phyloP scores from a whole-genome alignment of 73 alveolate genomes.

The Paramecium pentaurelia region DNA sequence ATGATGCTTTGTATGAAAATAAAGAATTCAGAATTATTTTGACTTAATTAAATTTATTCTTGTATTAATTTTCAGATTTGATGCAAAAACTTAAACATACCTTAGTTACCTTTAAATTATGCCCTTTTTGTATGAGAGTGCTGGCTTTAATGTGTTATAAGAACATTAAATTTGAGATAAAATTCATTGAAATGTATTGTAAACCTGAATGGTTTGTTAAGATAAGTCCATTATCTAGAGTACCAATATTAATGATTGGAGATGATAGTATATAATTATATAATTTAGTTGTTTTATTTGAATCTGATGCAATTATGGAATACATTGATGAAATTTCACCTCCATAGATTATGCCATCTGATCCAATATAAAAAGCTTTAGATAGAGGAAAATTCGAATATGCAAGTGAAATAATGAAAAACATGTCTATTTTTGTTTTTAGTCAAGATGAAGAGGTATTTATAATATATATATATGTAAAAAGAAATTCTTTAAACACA shows the following conservation, averaged over 20 bases:
- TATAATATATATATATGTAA: background rate
- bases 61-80: background rate
- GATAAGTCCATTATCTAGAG: background rate
- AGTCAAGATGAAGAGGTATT: background rate
- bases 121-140: slow-evolving; percentile 23
- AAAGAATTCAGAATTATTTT: background rate
- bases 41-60: background rate
- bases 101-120: background rate
- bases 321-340: background rate
- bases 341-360: background rate
- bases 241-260: slow-evolving; percentile 35
- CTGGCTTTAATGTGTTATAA: slow-evolving; percentile 9
- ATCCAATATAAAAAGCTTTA: slow-evolving; percentile 24
- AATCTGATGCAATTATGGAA: slow-evolving; percentile 46
- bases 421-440: background rate
- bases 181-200: background rate
- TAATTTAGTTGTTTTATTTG: slow-evolving; percentile 18
- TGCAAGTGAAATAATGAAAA: background rate
- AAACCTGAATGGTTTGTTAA: slow-evolving; percentile 28
- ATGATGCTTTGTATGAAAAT: background rate
- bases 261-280: background rate
- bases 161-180: background rate
- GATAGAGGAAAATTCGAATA: slow-evolving; percentile 39
- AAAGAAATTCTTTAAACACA: background rate
- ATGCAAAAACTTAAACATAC: slow-evolving; percentile 2